Base-by-base conservation (phyloP, 495 filamentous ascomycete species). In the Clavariopsis aquatica region DNA sequence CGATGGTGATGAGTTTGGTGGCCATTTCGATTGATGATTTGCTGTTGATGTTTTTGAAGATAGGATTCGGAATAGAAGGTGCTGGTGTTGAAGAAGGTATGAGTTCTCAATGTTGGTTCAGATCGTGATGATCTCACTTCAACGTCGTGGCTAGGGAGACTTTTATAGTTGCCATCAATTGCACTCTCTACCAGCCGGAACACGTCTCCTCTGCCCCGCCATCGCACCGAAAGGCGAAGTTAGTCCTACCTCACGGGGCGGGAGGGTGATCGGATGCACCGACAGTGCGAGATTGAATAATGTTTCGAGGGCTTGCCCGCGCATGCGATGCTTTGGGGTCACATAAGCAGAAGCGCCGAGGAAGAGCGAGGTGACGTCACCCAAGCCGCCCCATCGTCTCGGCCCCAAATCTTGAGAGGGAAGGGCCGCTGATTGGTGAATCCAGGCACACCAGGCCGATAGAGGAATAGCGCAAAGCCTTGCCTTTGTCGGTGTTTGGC, bases 1-100 rank as follows among this genome's bases (percentile, higher is more conserved):
- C 75, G 36, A 83, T 71, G 26, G 76, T 76, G 59, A 83, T 75
- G 49, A 78, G 80, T 60, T 69, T 69, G 22, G 27, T 43, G 4
- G 65, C 57, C 65, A 68, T 68, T 23, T 17, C 55, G 47, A 49
- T n/a, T n/a, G n/a, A 12, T 43, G 38, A 2, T 43, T 43, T 8
- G 8, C 9, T n/a, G 38, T 7, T 43, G 13, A 43, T 8, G 3
- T 43, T 43, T 3, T 43, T 10, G 5, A 2, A 8, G 38, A 43
- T 7, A n/a, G 3, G 38, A 43, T 43, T 43, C 8, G 2, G 6
- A n/a, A 15, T 17, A n/a, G n/a, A 6, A 10, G 13, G 8, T 36
- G 38, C 13, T 9, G n/a, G 13, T 17, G 8, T 43, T 9, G 13
- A 43, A 17, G 38, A 43, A 43, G 31, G 6, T 34, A 6, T 34